Evolutionary conservation across 2,329 filamentous ascomycete species (phyloP), one percentile per base, ranked within the genome.

Genomic region (Talaromyces sp.): DNA sequence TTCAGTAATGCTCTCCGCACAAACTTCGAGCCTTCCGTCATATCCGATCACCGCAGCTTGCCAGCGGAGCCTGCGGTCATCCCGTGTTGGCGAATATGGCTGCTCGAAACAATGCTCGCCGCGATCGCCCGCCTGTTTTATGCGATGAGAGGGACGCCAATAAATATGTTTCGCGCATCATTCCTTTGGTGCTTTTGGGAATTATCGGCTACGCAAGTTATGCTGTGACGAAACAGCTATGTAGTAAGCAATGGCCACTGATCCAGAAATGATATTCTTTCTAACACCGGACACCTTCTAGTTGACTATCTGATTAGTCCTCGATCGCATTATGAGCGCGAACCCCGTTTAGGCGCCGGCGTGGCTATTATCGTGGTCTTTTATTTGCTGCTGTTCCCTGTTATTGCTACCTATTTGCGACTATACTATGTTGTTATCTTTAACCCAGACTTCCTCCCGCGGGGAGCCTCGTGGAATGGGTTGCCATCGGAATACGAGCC

Each of bases 391-490:
- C 80, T 96, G 52, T 67, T 90, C 17, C 80, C 89, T 32, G 84
- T 92, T 69, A 71, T 88, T 27, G 69, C 80, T 33, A 82, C 88
- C 22, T 97, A 96, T 74, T 70, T 89, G 22, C 88, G 92, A 65
- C 83, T 93, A 10, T 74, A 93, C 49, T 77, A 86, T 64, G 83
- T 85, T 36, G 87, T 96, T 57, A 82, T 85, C 62, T 80, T 80
- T 66, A 84, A 92, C 66, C 89, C 92, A 0, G 93, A 91, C 4
- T 84, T 92, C 59, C 82, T 93, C 0, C 88, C 90, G 0, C 83
- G 89, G 33, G 85, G 84, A n/a, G 75, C 54, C 15, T 19, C 52
- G 3, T 63, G 61, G 61, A 54, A 25, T 6, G 53, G 53, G 27
- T 11, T 44, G 4, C 47, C 57, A 11, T 22, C 33, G 11, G 61